Evolutionary conservation across 2,329 filamentous ascomycete species (phyloP).

Genomic region (Fusarium sulawesiense): DNA sequence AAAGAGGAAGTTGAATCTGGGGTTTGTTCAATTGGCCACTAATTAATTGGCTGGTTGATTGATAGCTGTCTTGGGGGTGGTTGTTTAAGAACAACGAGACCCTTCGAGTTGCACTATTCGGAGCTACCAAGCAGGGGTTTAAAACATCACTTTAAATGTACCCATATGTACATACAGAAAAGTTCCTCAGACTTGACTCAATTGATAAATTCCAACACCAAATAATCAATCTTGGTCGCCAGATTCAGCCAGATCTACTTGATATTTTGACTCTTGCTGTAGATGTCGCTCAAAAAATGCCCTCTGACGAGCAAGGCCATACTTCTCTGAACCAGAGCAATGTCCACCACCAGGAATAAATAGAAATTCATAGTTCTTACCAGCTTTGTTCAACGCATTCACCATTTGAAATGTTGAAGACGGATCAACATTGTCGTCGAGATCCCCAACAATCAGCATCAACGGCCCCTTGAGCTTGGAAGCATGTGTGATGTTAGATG

Average conservation of each 20-base stretch:
- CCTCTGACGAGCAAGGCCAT: conserved; percentile 36
- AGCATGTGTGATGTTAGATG: conserved; percentile 47
- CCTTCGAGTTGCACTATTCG: conserved; percentile 26
- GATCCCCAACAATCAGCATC: conserved; percentile 47
- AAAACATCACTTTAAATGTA: not conserved
- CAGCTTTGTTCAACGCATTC: conserved; percentile 42
- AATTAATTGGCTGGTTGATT: not conserved
- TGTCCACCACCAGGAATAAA: conserved; percentile 43
- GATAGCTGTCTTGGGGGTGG: not conserved
- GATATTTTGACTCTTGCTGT: not conserved
- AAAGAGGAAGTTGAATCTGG: not conserved
- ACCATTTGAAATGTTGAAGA: conserved; percentile 47
- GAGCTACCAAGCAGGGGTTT: conserved; percentile 15
- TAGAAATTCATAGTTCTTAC: conserved; percentile 48
- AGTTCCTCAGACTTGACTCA: not conserved
- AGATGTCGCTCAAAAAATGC: conserved; percentile 36
- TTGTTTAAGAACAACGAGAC: conserved; percentile 9
- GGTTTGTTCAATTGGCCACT: not conserved
- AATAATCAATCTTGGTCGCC: not conserved
- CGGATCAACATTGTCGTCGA: conserved; percentile 48
- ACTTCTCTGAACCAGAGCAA: conserved; percentile 26
- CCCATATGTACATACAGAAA: not conserved
- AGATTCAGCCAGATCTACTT: conserved; percentile 13
- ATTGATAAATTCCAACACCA: not conserved
- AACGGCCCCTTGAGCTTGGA: conserved; percentile 44